phyloP scores from a whole-genome alignment of 352 stramenopile genomes.

The Globisporangium perplexum region DNA sequence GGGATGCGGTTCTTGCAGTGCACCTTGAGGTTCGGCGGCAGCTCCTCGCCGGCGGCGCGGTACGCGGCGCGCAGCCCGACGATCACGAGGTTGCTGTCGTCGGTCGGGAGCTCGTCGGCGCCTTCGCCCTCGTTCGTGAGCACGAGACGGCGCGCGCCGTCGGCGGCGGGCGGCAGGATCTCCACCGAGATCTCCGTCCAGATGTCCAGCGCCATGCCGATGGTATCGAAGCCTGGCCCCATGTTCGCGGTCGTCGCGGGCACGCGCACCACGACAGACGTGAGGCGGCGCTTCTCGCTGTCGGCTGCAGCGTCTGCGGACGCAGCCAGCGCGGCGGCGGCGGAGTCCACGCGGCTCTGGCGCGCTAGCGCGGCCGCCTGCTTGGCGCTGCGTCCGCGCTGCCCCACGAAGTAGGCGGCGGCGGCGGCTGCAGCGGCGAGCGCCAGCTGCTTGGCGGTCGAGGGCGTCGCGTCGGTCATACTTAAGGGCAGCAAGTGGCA shows the following conservation, averaged over 20 bases:
- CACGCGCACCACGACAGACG: slow-evolving; percentile 96
- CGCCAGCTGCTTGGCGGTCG: slow-evolving; percentile 47
- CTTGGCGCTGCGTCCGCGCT: slow-evolving; percentile 32
- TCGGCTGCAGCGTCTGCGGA: slow-evolving; percentile 14
- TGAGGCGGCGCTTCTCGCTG: slow-evolving; percentile 41
- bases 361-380: slow-evolving; percentile 16
- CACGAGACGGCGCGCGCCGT: slow-evolving; percentile 75
- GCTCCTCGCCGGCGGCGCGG: slow-evolving; percentile 89
- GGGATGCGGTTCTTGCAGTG: slow-evolving; percentile 98
- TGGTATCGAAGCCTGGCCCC: slow-evolving; percentile 97
- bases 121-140: slow-evolving; percentile 97
- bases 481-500: not conserved
- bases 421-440: slow-evolving; percentile 44
- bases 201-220: slow-evolving; percentile 98
- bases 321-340: slow-evolving; percentile 6
- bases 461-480: slow-evolving; percentile 14
- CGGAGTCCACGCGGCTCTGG: slow-evolving; percentile 12
- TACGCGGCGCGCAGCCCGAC: slow-evolving; percentile 95
- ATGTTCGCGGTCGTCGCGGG: slow-evolving; percentile 98
- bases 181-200: slow-evolving; percentile 98
- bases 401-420: slow-evolving; percentile 58
- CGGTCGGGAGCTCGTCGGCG: slow-evolving; percentile 86
- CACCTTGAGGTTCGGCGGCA: slow-evolving; percentile 93
- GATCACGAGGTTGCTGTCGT: slow-evolving; percentile 91
- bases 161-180: slow-evolving; percentile 41